phyloP scores from a whole-genome alignment of 2,329 filamentous ascomycete genomes.

The Apiospora malaysiana region DNA sequence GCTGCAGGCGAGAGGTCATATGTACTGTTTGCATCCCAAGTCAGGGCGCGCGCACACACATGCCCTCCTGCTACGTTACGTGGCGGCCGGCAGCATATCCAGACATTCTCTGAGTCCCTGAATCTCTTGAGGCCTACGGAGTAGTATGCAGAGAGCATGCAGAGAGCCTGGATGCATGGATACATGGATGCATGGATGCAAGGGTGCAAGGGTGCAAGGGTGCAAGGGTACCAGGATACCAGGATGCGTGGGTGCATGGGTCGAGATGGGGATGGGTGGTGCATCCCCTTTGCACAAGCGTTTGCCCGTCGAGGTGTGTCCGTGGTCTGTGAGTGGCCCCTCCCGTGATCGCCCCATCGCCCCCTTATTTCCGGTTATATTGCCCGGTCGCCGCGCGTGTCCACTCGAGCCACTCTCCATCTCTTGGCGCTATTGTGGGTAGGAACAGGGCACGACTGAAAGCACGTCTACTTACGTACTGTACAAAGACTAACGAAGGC shows the following conservation, averaged over 20 bases:
- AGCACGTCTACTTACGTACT: too few relatives aligned
- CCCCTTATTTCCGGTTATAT: neutral
- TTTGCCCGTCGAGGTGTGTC: neutral
- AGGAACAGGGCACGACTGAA: neutral
- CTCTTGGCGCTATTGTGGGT: neutral
- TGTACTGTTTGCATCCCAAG: neutral
- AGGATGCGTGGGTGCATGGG: neutral
- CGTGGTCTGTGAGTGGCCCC: neutral
- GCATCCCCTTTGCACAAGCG: neutral
- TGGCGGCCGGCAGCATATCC: neutral
- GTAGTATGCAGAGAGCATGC: too few relatives aligned
- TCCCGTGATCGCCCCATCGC: neutral
- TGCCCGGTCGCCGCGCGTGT: conserved; percentile 1
- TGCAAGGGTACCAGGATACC: too few relatives aligned
- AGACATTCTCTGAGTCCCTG: too few relatives aligned
- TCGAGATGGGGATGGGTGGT: neutral
- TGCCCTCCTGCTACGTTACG: neutral
- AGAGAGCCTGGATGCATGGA: neutral
- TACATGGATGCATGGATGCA: neutral
- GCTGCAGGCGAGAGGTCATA: conserved; percentile 1
- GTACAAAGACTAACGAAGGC: too few relatives aligned
- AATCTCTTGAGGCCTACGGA: too few relatives aligned
- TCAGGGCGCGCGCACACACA: neutral
- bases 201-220: neutral
- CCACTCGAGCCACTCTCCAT: neutral